phyloP scores from a whole-genome alignment of 139 green algal genomes.

The Asterochloris erici region DNA sequence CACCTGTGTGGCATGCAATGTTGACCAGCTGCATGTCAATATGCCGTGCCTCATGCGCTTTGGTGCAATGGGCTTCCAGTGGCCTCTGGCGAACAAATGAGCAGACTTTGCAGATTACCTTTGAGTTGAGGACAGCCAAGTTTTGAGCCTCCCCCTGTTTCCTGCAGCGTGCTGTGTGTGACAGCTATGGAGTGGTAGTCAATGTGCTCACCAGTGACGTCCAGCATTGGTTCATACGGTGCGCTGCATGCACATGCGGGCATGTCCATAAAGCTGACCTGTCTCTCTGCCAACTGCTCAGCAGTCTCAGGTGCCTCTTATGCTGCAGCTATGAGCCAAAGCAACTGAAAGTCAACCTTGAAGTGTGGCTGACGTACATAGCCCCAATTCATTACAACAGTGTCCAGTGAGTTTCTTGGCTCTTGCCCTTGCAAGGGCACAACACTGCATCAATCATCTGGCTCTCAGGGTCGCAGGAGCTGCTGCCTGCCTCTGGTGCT shows the following conservation, averaged over 20 bases:
- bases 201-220: conserved; percentile 56
- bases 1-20: background rate
- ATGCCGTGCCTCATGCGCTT: background rate
- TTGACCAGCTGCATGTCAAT: background rate
- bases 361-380: too few relatives aligned
- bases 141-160: background rate
- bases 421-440: too few relatives aligned
- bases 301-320: too few relatives aligned
- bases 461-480: too few relatives aligned
- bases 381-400: too few relatives aligned
- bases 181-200: conserved; percentile 50
- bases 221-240: conserved; percentile 63
- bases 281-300: too few relatives aligned
- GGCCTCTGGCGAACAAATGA: background rate
- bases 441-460: too few relatives aligned
- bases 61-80: background rate
- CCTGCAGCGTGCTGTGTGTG: conserved; percentile 47
- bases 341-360: too few relatives aligned
- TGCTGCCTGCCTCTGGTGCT: too few relatives aligned
- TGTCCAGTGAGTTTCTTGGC: too few relatives aligned
- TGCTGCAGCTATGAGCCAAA: too few relatives aligned
- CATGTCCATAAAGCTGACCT: too few relatives aligned
- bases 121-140: background rate
- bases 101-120: background rate
- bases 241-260: background rate